These are phyloP conservation scores for Marasmius oreades DNA, from an alignment of 1,284 basidiomycete genomes.

Conservation along the genomic window DNA sequence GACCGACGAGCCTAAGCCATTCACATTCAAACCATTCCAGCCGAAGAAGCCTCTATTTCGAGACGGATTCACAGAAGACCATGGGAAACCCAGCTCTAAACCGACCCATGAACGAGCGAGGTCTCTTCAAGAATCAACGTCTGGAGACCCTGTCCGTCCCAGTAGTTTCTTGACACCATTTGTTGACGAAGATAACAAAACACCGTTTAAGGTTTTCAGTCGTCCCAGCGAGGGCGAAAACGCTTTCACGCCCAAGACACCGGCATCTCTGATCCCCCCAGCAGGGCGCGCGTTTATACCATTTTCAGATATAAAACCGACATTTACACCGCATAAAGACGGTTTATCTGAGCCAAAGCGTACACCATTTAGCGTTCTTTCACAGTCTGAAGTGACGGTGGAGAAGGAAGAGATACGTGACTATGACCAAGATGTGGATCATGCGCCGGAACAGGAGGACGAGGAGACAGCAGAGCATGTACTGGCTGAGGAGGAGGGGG, in stretches of 20 bases:
- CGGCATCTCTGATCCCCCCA: constrained; percentile 16
- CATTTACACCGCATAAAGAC: constrained; percentile 39
- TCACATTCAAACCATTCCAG: constrained; percentile 39
- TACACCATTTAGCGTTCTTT: not conserved
- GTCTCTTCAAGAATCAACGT: constrained; percentile 35
- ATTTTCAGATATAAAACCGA: constrained; percentile 36
- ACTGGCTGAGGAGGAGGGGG: not conserved
- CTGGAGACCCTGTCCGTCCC: constrained; percentile 5
- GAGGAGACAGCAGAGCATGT: constrained; percentile 10
- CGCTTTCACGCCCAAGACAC: constrained; percentile 44
- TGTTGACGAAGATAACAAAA: constrained; percentile 39
- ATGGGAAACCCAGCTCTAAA: constrained; percentile 35
- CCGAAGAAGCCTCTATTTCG: constrained; percentile 37
- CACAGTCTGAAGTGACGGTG: not conserved
- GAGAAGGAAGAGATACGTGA: constrained; percentile 17
- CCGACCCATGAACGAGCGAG: constrained; percentile 40
- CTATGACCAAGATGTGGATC: constrained; percentile 3
- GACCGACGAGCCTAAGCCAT: not conserved
- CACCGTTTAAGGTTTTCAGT: constrained; percentile 71
- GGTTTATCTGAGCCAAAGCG: constrained; percentile 2
- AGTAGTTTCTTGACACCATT: constrained; percentile 46
- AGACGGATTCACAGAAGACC: constrained; percentile 46
- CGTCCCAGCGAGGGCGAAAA: constrained; percentile 46
- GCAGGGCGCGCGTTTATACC: constrained; percentile 36
- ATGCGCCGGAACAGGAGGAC: constrained; percentile 23